Evolutionary conservation across 2,329 filamentous ascomycete genomes (phyloP), one percentile per base, ranked within the genome.

Genomic region (Cercospora sp.): DNA sequence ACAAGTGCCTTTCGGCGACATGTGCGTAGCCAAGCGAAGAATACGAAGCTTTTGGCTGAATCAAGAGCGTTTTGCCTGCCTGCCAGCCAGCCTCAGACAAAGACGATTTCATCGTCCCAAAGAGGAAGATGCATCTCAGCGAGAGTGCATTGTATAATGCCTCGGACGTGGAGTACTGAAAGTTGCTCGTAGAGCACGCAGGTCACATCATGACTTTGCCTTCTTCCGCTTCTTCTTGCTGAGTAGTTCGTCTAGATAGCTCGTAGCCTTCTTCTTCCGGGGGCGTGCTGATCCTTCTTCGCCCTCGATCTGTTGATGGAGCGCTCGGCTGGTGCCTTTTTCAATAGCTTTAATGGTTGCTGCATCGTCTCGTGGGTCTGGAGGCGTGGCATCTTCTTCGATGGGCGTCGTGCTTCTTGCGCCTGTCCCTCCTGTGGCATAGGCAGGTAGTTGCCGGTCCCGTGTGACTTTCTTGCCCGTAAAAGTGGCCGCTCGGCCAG

Each of bases 241-340:
- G 71, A 85, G 75, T 16, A 88, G 75, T 70, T 88, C 84, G 74
- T 88, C 86, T 34, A 88, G 77, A 73, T 85, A 88, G 62, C 67
- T 71, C 60, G 76, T 79, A 9, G 61, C 67, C 59, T 63, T 70
- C 65, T 62, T 72, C 70, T 70, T 70, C 62, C 65, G 67, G 37
- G 65, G 62, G 43, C 49, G 64, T 30, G 61, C 58, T 28, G 58
- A 61, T 26, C 61, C 70, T 62, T 24, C 72, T 65, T 60, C 71
- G 58, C 24, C 63, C 21, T 30, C 51, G 10, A 24, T 61, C 18
- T 61, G 51, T 40, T 53, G 57, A 30, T 68, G 58, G 34, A 58
- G 24, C 1, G 30, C 63, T 26, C 65, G 58, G 12, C 51, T 59
- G 3, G 26, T 63, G 5, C 61, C 62, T n/a, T 57, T 64, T 13